phyloP scores from a whole-genome alignment of 2,329 filamentous ascomycete species.

The Clonostachys sp. region DNA sequence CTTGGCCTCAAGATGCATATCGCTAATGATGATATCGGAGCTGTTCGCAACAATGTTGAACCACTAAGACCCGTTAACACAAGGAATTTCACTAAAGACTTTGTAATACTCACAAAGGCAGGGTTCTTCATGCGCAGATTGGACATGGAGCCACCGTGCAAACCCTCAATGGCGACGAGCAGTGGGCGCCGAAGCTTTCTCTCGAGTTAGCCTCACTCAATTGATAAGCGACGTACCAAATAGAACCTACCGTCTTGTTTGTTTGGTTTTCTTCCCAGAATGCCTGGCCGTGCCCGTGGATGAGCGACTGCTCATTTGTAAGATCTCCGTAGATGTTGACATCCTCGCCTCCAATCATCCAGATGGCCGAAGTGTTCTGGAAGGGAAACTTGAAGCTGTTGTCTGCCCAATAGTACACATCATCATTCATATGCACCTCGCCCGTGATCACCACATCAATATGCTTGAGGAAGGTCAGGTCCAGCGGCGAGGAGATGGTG shows the following conservation, averaged over 20 bases:
- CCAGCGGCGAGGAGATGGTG: slow-evolving; percentile 58
- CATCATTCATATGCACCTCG: slow-evolving; percentile 57
- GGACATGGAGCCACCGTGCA: slow-evolving; percentile 52
- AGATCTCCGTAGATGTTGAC: slow-evolving; percentile 61
- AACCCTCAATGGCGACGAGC: slow-evolving; percentile 50
- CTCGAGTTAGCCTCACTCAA: slow-evolving; percentile 27
- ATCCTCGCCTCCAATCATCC: slow-evolving; percentile 22
- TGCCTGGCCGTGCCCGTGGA: slow-evolving; percentile 61
- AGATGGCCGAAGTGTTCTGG: slow-evolving; percentile 53
- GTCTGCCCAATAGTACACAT: slow-evolving; percentile 65
- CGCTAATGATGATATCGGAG: slow-evolving; percentile 57
- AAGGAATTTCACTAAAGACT: background rate
- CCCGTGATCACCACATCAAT: slow-evolving; percentile 56
- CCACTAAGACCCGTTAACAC: slow-evolving; percentile 13
- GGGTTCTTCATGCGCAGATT: slow-evolving; percentile 58
- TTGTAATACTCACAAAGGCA: slow-evolving; percentile 18
- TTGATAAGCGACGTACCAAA: slow-evolving; percentile 55
- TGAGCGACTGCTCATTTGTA: slow-evolving; percentile 13
- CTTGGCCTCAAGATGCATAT: slow-evolving; percentile 37
- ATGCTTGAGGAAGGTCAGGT: slow-evolving; percentile 59
- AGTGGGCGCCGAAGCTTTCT: slow-evolving; percentile 47
- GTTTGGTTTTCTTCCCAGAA: slow-evolving; percentile 60
- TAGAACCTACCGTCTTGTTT: slow-evolving; percentile 52
- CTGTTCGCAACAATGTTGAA: slow-evolving; percentile 61
- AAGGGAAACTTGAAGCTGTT: slow-evolving; percentile 60